Evolutionary conservation across 2,329 filamentous ascomycete genomes (phyloP).

Genomic region (Chaetothyriales sp.): DNA sequence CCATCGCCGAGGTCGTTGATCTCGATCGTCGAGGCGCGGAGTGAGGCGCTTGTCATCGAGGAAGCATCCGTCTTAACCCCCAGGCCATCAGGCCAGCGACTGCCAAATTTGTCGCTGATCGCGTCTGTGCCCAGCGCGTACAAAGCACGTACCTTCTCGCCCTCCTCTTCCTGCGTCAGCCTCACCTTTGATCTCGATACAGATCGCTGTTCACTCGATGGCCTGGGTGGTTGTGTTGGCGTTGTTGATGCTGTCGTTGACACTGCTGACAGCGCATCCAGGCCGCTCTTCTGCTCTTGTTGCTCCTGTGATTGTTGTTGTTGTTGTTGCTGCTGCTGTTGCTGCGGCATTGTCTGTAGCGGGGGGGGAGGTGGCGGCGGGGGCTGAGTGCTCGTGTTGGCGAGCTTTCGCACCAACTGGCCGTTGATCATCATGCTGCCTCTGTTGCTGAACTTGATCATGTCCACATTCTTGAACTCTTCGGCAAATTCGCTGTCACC

Average conservation of each 20-base stretch:
- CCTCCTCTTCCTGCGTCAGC: slow-evolving; percentile 48
- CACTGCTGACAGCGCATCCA: background rate
- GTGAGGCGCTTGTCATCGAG: slow-evolving; percentile 18
- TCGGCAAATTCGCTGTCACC: background rate
- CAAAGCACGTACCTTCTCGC: slow-evolving; percentile 47
- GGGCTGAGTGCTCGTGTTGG: slow-evolving; percentile 9
- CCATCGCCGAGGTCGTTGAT: slow-evolving; percentile 4
- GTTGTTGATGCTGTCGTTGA: slow-evolving; percentile 19
- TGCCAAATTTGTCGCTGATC: slow-evolving; percentile 30
- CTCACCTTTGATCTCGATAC: background rate
- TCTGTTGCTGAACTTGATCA: slow-evolving; percentile 44
- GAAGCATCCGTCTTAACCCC: slow-evolving; percentile 18
- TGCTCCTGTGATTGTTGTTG: background rate
- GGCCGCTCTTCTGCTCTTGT: background rate
- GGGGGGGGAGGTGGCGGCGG: slow-evolving; percentile 1
- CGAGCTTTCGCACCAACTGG: slow-evolving; percentile 30
- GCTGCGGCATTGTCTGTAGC: background rate
- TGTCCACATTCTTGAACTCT: slow-evolving; percentile 17
- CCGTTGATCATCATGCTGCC: slow-evolving; percentile 45
- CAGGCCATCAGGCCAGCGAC: slow-evolving; percentile 25
- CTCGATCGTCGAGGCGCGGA: slow-evolving; percentile 18
- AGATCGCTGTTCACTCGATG: slow-evolving; percentile 29
- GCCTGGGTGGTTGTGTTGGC: slow-evolving; percentile 23
- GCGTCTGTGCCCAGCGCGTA: slow-evolving; percentile 47
- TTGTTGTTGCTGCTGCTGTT: background rate